Percentiles rank a stretch among this genome's conserved stretches.
Conservation (phyloP, 108 stramenopile genomes). For the Epithemia pelagica region DNA sequence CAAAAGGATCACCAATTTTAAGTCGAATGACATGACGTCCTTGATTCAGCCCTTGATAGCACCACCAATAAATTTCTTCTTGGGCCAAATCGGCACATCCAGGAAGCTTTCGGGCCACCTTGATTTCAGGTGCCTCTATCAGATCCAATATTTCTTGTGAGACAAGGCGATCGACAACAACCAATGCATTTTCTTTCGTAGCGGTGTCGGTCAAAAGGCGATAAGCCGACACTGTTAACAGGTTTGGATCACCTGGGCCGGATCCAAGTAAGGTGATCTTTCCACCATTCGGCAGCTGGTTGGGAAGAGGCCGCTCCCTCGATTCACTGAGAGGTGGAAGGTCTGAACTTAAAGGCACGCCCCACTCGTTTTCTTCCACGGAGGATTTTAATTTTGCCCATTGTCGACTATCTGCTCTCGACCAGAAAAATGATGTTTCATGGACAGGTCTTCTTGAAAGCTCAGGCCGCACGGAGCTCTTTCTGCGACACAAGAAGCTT, state of each 20-base stretch:
- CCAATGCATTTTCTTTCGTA: conserved; percentile 49
- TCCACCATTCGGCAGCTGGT: conserved; percentile 44
- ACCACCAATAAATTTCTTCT: conserved; percentile 91
- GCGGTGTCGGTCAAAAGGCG: conserved; percentile 35
- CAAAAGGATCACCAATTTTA: conserved; percentile 99
- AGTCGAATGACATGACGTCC: conserved; percentile 91
- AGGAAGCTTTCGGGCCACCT: conserved; percentile 84
- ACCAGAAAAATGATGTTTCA: too few relatives aligned
- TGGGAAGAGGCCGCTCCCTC: not conserved
- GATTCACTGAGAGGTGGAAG: conserved; percentile 21
- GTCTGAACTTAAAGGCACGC: conserved; percentile 24
- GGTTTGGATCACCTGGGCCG: conserved; percentile 91
- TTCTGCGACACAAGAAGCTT: too few relatives aligned
- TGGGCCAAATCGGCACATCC: conserved; percentile 94
- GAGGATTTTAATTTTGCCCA: too few relatives aligned
- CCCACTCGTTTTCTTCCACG: conserved; percentile 44
- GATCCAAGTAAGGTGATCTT: conserved; percentile 80
- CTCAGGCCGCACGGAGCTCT: too few relatives aligned
- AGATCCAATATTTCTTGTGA: conserved; percentile 76
- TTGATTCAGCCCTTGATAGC: conserved; percentile 58
- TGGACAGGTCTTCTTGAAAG: too few relatives aligned
- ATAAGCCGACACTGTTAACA: conserved; percentile 87
- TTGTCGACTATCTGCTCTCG: too few relatives aligned
- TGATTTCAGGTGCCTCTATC: conserved; percentile 60
- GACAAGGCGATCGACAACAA: conserved; percentile 94